Conservation (phyloP, 495 filamentous ascomycete species). For the Podospora didyma region DNA sequence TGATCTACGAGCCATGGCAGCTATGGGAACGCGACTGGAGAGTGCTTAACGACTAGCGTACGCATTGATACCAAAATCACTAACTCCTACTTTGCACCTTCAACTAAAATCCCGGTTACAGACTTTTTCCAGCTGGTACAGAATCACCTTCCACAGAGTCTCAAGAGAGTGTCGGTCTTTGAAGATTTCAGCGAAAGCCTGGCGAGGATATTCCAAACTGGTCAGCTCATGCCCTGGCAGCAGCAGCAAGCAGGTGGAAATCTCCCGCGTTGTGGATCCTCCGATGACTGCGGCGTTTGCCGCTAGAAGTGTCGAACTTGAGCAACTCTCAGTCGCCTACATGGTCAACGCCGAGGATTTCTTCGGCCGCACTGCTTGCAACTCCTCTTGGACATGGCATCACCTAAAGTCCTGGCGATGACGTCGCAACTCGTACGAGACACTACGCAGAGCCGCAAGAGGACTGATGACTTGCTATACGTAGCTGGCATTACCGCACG, state of each 20-base stretch:
- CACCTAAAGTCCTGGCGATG: constrained; percentile 11
- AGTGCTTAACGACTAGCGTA: constrained; percentile 1
- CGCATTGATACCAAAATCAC: constrained; percentile 1
- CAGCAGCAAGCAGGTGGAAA: neutral
- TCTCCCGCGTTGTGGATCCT: constrained; percentile 5
- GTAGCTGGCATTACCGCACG: constrained; percentile 4
- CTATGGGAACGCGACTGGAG: constrained; percentile 5
- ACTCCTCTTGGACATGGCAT: constrained; percentile 6
- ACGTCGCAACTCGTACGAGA: constrained; percentile 6
- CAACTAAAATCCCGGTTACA: constrained; percentile 2
- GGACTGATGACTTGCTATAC: constrained; percentile 5
- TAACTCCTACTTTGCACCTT: neutral
- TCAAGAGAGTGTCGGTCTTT: constrained; percentile 10
- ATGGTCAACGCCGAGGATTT: constrained; percentile 12
- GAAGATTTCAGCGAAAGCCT: constrained; percentile 12
- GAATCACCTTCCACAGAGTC: constrained; percentile 7
- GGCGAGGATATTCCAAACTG: neutral
- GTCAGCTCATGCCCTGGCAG: neutral
- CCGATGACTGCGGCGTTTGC: constrained; percentile 6
- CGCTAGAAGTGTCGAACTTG: constrained; percentile 6
- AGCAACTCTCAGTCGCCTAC: constrained; percentile 11
- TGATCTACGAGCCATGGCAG: constrained; percentile 16
- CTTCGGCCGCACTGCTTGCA: constrained; percentile 4
- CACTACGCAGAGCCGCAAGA: neutral
- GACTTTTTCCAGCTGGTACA: constrained; percentile 1